Evolutionary conservation across 1,284 basidiomycete species (phyloP).

Genomic region (Puccinia hordei): DNA sequence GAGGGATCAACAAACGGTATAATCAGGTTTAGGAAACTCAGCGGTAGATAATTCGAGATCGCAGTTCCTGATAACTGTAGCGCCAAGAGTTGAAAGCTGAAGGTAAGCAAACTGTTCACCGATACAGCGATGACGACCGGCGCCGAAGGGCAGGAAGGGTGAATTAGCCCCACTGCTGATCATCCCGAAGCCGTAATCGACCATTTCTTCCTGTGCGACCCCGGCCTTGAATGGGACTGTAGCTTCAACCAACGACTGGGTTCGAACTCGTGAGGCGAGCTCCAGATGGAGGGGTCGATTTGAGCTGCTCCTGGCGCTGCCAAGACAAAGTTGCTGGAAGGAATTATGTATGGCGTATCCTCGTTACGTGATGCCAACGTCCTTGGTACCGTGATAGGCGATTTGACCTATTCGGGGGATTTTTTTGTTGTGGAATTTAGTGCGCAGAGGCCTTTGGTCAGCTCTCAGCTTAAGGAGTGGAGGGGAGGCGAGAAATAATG

Average conservation of each 20-base stretch:
- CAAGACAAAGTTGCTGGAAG: constrained; percentile 86
- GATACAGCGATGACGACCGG: constrained; percentile 90
- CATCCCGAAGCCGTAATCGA: constrained; percentile 91
- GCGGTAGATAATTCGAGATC: constrained; percentile 71
- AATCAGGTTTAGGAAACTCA: constrained; percentile 79
- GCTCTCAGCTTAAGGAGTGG: constrained; percentile 56
- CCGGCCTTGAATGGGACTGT: constrained; percentile 72
- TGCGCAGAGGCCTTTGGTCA: neutral
- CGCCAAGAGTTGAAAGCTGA: constrained; percentile 82
- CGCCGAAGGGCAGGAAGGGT: constrained; percentile 75
- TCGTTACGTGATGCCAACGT: constrained; percentile 74
- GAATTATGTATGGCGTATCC: constrained; percentile 74
- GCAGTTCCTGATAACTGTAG: constrained; percentile 74
- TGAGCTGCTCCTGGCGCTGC: constrained; percentile 87
- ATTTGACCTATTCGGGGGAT: constrained; percentile 68
- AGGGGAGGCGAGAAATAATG: neutral
- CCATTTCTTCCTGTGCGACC: constrained; percentile 77
- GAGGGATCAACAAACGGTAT: constrained; percentile 69
- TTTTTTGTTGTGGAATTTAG: constrained; percentile 67
- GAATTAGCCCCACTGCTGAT: constrained; percentile 63
- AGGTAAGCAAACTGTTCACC: constrained; percentile 97
- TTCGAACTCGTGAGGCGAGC: constrained; percentile 71
- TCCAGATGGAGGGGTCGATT: constrained; percentile 84
- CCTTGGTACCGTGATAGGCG: constrained; percentile 69
- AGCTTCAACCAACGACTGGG: constrained; percentile 74